Evolutionary conservation across 306 rosid genomes (phyloP).

Genomic region (Quercus rubra): DNA sequence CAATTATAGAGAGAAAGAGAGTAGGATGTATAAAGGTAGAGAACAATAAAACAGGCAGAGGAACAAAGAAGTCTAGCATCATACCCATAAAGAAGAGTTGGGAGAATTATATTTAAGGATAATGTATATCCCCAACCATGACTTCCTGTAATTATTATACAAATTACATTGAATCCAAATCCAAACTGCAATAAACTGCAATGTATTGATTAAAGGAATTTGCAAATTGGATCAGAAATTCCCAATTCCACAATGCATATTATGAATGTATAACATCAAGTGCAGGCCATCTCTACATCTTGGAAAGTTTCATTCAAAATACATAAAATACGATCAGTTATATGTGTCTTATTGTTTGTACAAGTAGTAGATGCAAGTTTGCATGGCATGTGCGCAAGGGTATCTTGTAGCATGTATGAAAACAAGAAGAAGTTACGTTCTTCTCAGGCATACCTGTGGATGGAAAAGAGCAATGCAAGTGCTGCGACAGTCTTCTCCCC

Average conservation of each 20-base stretch:
- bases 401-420: background rate
- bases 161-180: background rate
- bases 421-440: background rate
- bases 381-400: background rate
- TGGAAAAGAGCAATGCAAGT: constrained; percentile 86
- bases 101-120: background rate
- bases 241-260: background rate
- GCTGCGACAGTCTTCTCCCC: constrained; percentile 99
- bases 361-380: background rate
- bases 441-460: constrained; percentile 64
- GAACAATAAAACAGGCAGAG: background rate
- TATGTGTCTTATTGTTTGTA: no score
- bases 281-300: background rate
- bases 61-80: no score
- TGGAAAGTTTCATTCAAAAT: background rate
- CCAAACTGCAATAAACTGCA: background rate
- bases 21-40: background rate
- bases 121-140: background rate
- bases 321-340: no score
- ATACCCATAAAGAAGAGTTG: background rate
- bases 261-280: background rate
- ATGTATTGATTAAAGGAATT: background rate
- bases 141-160: background rate
- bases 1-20: background rate
- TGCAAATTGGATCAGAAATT: background rate